Evolutionary conservation across 2,329 filamentous ascomycete genomes (phyloP).

Genomic region (Neurospora sp.): DNA sequence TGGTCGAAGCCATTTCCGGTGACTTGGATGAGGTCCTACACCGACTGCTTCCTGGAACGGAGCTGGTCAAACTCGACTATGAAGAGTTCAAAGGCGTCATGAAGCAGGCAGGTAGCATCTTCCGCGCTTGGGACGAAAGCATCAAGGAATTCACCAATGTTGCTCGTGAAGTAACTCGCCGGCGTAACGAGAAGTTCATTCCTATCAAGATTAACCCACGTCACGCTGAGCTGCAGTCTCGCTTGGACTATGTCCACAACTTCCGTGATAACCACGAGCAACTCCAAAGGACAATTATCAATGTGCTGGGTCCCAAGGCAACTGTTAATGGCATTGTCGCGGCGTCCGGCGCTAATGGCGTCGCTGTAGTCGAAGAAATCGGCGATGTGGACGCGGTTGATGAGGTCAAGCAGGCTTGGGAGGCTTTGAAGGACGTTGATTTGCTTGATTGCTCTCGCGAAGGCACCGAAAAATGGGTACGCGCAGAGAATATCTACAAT

Average conservation of each 20-base stretch:
- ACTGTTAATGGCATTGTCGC: conserved; percentile 46
- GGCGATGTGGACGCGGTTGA: conserved; percentile 95
- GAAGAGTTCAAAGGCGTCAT: conserved; percentile 82
- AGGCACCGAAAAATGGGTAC: conserved; percentile 85
- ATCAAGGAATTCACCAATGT: conserved; percentile 98
- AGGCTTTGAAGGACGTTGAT: conserved; percentile 88
- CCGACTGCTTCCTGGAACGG: conserved; percentile 71
- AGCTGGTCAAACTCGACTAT: conserved; percentile 87
- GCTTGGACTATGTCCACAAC: conserved; percentile 85
- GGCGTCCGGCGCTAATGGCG: conserved; percentile 43
- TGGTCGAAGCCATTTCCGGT: conserved; percentile 94
- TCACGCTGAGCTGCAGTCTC: conserved; percentile 80
- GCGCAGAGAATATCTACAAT: conserved; percentile 92
- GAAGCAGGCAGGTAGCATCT: conserved; percentile 74
- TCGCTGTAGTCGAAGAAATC: conserved; percentile 80
- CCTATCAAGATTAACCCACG: conserved; percentile 90
- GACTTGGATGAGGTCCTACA: conserved; percentile 86
- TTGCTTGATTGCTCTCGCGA: conserved; percentile 84
- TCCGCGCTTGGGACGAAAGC: conserved; percentile 88
- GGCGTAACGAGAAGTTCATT: conserved; percentile 95
- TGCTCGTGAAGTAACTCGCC: conserved; percentile 85
- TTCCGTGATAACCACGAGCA: conserved; percentile 98
- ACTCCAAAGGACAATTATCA: conserved; percentile 89
- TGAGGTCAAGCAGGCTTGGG: conserved; percentile 91
- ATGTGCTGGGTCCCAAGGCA: conserved; percentile 76